These are phyloP conservation scores for Boletus edulis DNA, from an alignment of 768 basidiomycete species.

Conservation along the genomic window DNA sequence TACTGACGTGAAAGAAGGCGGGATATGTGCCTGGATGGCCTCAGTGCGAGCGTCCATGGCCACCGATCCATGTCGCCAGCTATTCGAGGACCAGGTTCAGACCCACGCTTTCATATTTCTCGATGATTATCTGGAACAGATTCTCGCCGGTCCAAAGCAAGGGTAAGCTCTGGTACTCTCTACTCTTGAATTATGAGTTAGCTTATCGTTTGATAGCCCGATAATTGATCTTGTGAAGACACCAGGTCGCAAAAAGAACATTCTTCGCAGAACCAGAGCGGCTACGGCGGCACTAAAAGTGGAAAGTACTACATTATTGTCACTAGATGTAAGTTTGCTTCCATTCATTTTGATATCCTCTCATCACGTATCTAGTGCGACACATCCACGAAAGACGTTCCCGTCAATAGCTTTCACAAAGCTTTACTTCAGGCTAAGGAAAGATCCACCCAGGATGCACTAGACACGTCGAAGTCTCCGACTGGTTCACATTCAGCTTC, in stretches of 20 bases:
- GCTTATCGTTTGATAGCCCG: constrained; percentile 40
- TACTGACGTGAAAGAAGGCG: constrained; percentile 24
- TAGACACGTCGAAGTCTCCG: neutral
- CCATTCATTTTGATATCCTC: neutral
- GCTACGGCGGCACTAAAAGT: constrained; percentile 43
- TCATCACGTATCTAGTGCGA: constrained; percentile 33
- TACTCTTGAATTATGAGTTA: neutral
- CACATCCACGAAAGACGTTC: constrained; percentile 34
- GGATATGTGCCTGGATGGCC: constrained; percentile 70
- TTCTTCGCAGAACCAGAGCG: constrained; percentile 50
- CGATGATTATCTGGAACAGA: constrained; percentile 72
- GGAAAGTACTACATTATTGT: constrained; percentile 38
- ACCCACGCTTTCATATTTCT: constrained; percentile 77
- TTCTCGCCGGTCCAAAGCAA: constrained; percentile 61
- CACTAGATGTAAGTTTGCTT: constrained; percentile 43
- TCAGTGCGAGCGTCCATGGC: constrained; percentile 66
- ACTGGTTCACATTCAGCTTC: neutral
- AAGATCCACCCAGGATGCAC: constrained; percentile 6
- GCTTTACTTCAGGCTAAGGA: constrained; percentile 39
- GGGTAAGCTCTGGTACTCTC: constrained; percentile 44
- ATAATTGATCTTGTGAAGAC: constrained; percentile 84
- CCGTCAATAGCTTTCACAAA: constrained; percentile 48
- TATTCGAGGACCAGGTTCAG: constrained; percentile 72
- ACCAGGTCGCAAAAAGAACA: constrained; percentile 67
- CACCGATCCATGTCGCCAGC: constrained; percentile 66